Conservation (phyloP, 1,139 yeast species). For the Magnusiomyces suaveolens region DNA sequence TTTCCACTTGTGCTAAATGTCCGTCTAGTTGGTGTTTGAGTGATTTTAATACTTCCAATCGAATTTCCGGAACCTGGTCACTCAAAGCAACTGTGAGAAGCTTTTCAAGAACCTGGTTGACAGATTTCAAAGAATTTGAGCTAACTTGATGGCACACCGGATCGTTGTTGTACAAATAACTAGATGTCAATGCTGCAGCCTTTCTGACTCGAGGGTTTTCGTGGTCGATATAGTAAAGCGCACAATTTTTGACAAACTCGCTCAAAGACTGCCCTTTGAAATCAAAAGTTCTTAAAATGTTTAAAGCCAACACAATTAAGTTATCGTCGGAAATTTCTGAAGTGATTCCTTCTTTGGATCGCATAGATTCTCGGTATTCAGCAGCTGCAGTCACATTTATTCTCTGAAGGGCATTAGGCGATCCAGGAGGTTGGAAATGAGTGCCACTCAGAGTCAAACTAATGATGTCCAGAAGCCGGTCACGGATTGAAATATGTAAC, state of each 20-base stretch:
- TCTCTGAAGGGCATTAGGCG: conserved; percentile 48
- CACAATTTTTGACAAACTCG: conserved; percentile 80
- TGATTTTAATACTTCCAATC: conserved; percentile 67
- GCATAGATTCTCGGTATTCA: conserved; percentile 66
- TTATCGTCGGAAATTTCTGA: conserved; percentile 38
- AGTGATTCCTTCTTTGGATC: conserved; percentile 47
- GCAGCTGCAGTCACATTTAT: conserved; percentile 62
- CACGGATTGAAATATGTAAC: conserved; percentile 60
- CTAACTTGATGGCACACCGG: conserved; percentile 82
- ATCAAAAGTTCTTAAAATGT: conserved; percentile 64
- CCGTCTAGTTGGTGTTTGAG: conserved; percentile 75
- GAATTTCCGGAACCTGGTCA: conserved; percentile 75
- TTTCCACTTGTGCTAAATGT: conserved; percentile 88
- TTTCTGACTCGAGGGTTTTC: conserved; percentile 70
- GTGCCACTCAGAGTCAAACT: conserved; percentile 76
- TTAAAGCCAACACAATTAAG: conserved; percentile 56
- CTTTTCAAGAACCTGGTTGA: conserved; percentile 74
- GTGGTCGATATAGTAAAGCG: conserved; percentile 72
- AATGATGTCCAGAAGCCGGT: conserved; percentile 59
- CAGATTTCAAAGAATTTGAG: conserved; percentile 72
- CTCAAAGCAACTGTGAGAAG: conserved; percentile 79
- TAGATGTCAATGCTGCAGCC: conserved; percentile 76
- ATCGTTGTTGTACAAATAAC: conserved; percentile 68
- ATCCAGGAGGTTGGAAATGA: conserved; percentile 76
- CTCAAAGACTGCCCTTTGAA: conserved; percentile 69